Percentiles rank a stretch among this genome's conserved stretches.
Evolutionary conservation across 805 yeast species (phyloP).

Genomic region (Lipomyces anomalus): DNA sequence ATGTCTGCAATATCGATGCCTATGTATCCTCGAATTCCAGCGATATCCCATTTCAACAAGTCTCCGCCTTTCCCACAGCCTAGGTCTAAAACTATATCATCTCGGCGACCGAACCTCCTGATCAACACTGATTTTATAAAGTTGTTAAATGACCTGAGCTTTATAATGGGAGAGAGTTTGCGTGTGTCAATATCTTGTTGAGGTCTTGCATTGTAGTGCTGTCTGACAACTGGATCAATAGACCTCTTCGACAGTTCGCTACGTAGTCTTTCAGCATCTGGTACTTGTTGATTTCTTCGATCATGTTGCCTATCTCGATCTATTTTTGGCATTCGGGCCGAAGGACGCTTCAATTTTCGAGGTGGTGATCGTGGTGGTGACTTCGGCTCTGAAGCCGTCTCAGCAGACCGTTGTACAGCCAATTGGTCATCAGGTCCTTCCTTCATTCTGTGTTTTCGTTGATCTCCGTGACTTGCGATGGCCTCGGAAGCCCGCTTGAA

Average conservation of each 20-base stretch:
- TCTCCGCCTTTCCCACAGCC: slow-evolving; percentile 99
- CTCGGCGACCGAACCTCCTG: slow-evolving; percentile 54
- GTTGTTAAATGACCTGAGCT: slow-evolving; percentile 83
- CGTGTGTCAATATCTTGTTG: slow-evolving; percentile 57
- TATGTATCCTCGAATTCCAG: slow-evolving; percentile 65
- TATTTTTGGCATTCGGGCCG: slow-evolving; percentile 1
- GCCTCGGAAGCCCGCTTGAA: too few species aligned
- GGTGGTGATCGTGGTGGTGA: slow-evolving; percentile 24
- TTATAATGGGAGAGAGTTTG: slow-evolving; percentile 73
- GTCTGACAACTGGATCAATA: slow-evolving; percentile 62
- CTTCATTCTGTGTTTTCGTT: too few species aligned
- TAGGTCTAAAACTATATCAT: slow-evolving; percentile 66
- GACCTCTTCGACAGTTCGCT: slow-evolving; percentile 10
- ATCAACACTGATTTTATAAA: slow-evolving; percentile 83
- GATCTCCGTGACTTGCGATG: too few species aligned
- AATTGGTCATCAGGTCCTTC: too few species aligned
- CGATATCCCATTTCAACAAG: slow-evolving; percentile 77
- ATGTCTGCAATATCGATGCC: slow-evolving; percentile 92
- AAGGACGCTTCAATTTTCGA: slow-evolving; percentile 24
- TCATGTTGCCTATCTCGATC: background rate
- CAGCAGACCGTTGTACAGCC: too few species aligned
- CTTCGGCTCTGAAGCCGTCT: too few species aligned
- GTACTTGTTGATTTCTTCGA: background rate
- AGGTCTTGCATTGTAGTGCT: slow-evolving; percentile 83
- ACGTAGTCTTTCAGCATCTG: slow-evolving; percentile 1